Percentiles rank a stretch among this genome's conserved stretches.
Evolutionary conservation across 306 rosid genomes (phyloP).

Genomic region (Prunus campanulata): DNA sequence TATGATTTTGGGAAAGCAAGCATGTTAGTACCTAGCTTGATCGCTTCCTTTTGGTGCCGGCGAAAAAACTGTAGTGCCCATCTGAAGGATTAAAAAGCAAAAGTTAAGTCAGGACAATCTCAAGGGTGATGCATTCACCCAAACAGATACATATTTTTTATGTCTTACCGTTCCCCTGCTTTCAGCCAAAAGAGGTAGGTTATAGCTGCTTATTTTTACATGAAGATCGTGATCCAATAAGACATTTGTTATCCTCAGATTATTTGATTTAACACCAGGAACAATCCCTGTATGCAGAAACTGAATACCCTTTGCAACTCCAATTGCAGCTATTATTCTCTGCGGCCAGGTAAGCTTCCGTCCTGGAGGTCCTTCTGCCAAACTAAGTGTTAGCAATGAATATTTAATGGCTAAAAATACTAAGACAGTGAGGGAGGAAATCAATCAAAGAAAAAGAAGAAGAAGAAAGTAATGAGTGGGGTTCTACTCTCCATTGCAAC

Average conservation of each 20-base stretch:
- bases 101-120: slow-evolving; percentile 11
- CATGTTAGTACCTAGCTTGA: slow-evolving; percentile 48
- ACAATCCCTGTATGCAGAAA: slow-evolving; percentile 92
- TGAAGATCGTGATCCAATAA: slow-evolving; percentile 66
- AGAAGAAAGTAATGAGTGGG: not conserved
- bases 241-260: slow-evolving; percentile 78
- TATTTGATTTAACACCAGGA: slow-evolving; percentile 84
- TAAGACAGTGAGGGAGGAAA: not conserved
- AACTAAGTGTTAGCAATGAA: slow-evolving; percentile 22
- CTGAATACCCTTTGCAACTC: slow-evolving; percentile 82
- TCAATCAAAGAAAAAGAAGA: not conserved
- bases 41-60: slow-evolving; percentile 51
- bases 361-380: slow-evolving; percentile 48
- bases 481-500: not conserved
- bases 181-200: slow-evolving; percentile 59
- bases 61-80: slow-evolving; percentile 42
- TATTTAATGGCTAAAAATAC: not conserved
- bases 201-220: slow-evolving; percentile 73
- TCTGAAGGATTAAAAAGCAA: slow-evolving; percentile 37
- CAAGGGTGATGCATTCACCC: not conserved
- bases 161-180: slow-evolving; percentile 50
- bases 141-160: slow-evolving; percentile 1
- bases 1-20: not conserved
- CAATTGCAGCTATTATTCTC: slow-evolving; percentile 82
- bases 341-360: slow-evolving; percentile 74